phyloP scores from a whole-genome alignment of 1,284 basidiomycete genomes.

The Tranzscheliella williamsii region DNA sequence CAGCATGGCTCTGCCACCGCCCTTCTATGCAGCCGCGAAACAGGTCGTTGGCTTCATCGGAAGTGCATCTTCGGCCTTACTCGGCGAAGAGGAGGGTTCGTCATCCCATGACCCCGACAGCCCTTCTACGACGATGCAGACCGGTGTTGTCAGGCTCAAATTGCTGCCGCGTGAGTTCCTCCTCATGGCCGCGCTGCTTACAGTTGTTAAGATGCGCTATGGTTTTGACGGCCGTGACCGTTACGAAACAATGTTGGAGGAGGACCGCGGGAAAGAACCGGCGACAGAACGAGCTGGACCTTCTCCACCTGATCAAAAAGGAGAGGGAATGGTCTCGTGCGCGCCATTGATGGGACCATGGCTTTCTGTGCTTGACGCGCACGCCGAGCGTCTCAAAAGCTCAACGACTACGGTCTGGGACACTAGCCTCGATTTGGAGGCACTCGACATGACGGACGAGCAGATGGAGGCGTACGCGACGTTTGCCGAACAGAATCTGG shows the following conservation, averaged over 20 bases:
- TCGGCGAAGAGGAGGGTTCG: conserved; percentile 3
- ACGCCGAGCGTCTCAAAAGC: conserved; percentile 4
- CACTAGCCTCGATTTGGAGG: conserved; percentile 67
- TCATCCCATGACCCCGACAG: conserved; percentile 1
- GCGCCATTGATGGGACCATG: conserved; percentile 22
- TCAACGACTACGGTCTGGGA: conserved; percentile 60
- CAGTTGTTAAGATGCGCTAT: conserved; percentile 52
- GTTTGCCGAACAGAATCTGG: conserved; percentile 69
- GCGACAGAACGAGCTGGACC: too few species aligned
- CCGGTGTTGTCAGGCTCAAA: conserved; percentile 49
- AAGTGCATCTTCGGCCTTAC: background rate
- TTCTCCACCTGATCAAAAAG: conserved; percentile 3
- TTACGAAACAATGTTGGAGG: conserved; percentile 2
- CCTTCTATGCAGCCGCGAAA: conserved; percentile 43
- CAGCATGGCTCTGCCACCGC: conserved; percentile 75
- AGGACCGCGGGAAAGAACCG: background rate
- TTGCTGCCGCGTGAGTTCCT: conserved; percentile 76
- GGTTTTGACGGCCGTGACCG: conserved; percentile 50
- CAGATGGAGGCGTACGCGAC: conserved; percentile 71
- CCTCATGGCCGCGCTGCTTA: conserved; percentile 66
- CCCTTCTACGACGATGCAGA: background rate
- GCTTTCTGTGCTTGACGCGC: conserved; percentile 12
- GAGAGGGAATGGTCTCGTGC: conserved; percentile 9
- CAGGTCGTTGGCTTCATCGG: conserved; percentile 26
- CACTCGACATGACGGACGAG: conserved; percentile 66